Evolutionary conservation across 257 asterid genomes (phyloP).

Genomic region (Nicotiana obtusifolia): DNA sequence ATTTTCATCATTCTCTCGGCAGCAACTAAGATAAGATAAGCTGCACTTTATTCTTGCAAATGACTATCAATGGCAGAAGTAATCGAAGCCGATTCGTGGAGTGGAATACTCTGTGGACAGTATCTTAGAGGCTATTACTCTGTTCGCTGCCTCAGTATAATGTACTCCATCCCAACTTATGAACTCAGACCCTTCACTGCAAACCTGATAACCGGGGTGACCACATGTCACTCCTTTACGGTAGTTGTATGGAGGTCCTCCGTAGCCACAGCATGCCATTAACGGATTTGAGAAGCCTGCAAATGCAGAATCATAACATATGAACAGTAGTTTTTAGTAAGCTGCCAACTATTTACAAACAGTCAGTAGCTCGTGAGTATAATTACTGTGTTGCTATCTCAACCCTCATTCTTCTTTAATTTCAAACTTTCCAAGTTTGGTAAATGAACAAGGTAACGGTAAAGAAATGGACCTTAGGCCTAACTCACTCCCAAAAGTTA

Average conservation of each 20-base stretch:
- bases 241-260: slow-evolving; percentile 85
- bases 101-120: slow-evolving; percentile 57
- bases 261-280: slow-evolving; percentile 85
- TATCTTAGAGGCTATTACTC: slow-evolving; percentile 52
- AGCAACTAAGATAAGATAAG: neutral
- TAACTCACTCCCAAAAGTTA: no score
- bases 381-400: neutral
- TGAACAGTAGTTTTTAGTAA: neutral
- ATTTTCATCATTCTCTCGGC: neutral
- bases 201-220: slow-evolving; percentile 49
- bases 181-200: slow-evolving; percentile 35
- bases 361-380: neutral
- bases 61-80: slow-evolving; percentile 52
- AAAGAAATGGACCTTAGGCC: no score
- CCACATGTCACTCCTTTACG: slow-evolving; percentile 49
- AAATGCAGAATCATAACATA: neutral
- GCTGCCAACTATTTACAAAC: neutral
- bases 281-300: slow-evolving; percentile 61
- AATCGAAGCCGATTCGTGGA: slow-evolving; percentile 45
- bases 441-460: no score
- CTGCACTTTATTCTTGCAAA: neutral
- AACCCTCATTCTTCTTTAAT: no score
- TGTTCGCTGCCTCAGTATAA: slow-evolving; percentile 81
- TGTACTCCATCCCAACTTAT: slow-evolving; percentile 86
- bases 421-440: no score